Conservation (phyloP, 1,284 basidiomycete genomes). For the Irpex lacteus region DNA sequence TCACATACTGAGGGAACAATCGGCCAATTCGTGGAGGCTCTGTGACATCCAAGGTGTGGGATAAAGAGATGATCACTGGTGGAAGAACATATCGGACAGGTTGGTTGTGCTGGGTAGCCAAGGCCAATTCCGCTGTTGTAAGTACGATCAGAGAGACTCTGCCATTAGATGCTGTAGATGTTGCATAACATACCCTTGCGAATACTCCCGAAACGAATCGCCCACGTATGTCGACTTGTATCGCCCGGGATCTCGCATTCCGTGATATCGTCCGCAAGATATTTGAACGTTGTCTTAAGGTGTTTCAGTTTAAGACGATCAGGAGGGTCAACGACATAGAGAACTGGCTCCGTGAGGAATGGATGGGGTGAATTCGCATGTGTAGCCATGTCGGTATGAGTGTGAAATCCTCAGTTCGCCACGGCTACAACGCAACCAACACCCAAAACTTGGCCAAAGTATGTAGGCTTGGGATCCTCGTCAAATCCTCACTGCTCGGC, state of each 20-base stretch:
- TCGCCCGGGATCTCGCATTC: background rate
- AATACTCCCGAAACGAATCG: background rate
- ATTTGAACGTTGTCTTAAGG: background rate
- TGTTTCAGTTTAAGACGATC: slow-evolving; percentile 2
- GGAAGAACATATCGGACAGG: background rate
- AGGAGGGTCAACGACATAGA: slow-evolving; percentile 7
- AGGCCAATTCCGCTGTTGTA: slow-evolving; percentile 8
- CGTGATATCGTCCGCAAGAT: background rate
- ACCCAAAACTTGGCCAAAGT: too few species aligned
- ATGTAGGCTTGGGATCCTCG: too few species aligned
- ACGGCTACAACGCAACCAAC: background rate
- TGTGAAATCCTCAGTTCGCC: background rate
- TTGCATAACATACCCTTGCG: background rate
- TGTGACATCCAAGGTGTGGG: background rate
- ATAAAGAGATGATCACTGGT: background rate
- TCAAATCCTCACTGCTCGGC: too few species aligned
- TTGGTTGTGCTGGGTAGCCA: slow-evolving; percentile 2
- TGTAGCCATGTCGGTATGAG: background rate
- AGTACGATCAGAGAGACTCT: too few species aligned
- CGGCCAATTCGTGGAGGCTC: background rate
- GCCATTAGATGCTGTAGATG: background rate
- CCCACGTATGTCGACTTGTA: background rate
- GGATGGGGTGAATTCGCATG: slow-evolving; percentile 1
- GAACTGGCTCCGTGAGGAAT: background rate
- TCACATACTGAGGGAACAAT: slow-evolving; percentile 1